Base-by-base conservation (phyloP, 352 stramenopile species). In the Pythium aphanidermatum region DNA sequence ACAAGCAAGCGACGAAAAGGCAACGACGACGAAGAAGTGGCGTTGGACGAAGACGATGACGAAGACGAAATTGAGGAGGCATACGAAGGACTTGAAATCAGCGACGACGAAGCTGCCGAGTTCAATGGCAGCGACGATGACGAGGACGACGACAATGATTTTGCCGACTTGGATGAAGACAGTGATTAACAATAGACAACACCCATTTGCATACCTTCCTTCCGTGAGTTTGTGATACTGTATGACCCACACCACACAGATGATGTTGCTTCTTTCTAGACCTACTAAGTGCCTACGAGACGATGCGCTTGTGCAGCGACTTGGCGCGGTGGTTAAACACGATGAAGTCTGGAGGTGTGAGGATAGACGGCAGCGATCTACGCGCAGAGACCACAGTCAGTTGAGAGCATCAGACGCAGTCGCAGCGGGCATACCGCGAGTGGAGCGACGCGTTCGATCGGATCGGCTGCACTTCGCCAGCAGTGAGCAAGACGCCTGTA, bases 51-150 rank as follows among this genome's bases (percentile, higher is more conserved):
- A 10, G 62, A 89, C n/a, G 65, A 83, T 25, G 47, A 66, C 4
- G 80, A 86, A n/a, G 74, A 85, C 35, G 63, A 77, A 17, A 78
- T 92, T 28, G 85, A 94, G 19, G 65, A 85, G 45, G 69, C 68
- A 37, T 92, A 95, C 56, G 85, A 95, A 64, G 75, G 80, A 6
- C 71, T 95, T 10, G 74, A 91, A 50, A 74, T 86, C 46, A 82
- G 66, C 36, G 70, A 84, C 11, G 64, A 71, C 19, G 71, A 86
- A 16, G 64, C 81, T 13, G 60, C 70, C 5, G 60, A 78, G 9
- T 61, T 78, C 10, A 67, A 82, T 3, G 65, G 79, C 13, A 63
- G 72, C 2, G 67, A 82, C 0, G 65, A 84, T 2, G 63, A 73
- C 11, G 65, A 74, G 27, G 57, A 69, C 1, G 58, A 68, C 3